A percentile compares a stretch with the other conserved stretches of the same genome.
Conservation (phyloP, 2,329 filamentous ascomycete species). For the Macrophomina phaseolina region DNA sequence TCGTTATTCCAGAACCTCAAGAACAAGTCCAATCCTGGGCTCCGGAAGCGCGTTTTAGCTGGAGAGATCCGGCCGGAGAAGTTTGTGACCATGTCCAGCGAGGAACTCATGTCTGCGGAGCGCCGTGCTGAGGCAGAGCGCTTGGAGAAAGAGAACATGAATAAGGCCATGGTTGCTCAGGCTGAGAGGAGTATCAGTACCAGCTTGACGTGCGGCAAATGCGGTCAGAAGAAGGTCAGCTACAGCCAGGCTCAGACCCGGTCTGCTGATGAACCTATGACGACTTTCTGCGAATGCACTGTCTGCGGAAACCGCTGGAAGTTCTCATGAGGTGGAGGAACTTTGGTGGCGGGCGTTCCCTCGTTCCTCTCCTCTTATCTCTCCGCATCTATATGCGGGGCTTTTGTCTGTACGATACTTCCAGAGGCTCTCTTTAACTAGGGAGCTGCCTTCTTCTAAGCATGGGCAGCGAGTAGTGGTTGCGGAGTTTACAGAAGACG, state of each 20-base stretch:
- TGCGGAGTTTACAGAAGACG: conserved; percentile 21
- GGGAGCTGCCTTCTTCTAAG: neutral
- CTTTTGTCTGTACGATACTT: conserved; percentile 22
- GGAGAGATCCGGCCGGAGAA: conserved; percentile 73
- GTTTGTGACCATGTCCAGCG: conserved; percentile 86
- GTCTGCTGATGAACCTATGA: conserved; percentile 87
- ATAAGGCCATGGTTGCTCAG: conserved; percentile 92
- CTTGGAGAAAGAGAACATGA: conserved; percentile 92
- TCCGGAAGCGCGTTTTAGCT: conserved; percentile 76
- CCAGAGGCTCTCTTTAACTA: neutral
- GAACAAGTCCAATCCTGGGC: conserved; percentile 81
- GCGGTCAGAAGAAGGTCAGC: conserved; percentile 90
- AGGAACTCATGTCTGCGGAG: conserved; percentile 89
- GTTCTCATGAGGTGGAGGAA: conserved; percentile 41
- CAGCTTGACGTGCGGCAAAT: conserved; percentile 87
- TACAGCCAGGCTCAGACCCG: conserved; percentile 97
- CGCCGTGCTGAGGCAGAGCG: conserved; percentile 76
- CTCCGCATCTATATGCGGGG: neutral
- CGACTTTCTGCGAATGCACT: conserved; percentile 61
- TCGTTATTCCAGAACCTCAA: conserved; percentile 95
- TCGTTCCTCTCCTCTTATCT: neutral
- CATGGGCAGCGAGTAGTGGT: conserved; percentile 21
- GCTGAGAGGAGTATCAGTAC: conserved; percentile 89
- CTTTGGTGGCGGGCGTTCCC: neutral
- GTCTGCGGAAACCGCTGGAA: conserved; percentile 60